Evolutionary conservation across 192 early-diverging fungal species (phyloP).

Genomic region (Coemansia sp.): DNA sequence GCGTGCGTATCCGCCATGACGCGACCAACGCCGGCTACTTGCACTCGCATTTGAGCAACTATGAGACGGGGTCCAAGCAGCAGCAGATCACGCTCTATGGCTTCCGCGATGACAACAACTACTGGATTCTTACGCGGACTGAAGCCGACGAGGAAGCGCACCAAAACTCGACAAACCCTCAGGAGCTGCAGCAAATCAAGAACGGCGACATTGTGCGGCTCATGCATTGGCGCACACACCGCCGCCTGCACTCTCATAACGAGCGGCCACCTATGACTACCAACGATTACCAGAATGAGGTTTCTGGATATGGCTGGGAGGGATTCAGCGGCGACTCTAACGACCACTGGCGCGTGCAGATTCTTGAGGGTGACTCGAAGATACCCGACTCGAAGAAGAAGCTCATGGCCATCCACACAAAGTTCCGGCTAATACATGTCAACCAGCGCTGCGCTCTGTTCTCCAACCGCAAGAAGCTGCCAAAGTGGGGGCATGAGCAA

Average conservation of each 20-base stretch:
- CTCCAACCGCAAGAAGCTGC: slow-evolving; percentile 79
- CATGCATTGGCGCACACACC: slow-evolving; percentile 63
- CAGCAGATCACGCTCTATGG: slow-evolving; percentile 84
- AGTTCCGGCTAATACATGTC: slow-evolving; percentile 77
- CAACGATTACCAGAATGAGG: slow-evolving; percentile 72
- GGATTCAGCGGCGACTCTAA: slow-evolving; percentile 86
- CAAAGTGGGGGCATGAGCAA: slow-evolving; percentile 94
- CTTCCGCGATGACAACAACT: slow-evolving; percentile 86
- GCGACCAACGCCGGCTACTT: slow-evolving; percentile 57
- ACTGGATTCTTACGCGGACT: slow-evolving; percentile 65
- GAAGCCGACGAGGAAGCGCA: slow-evolving; percentile 11
- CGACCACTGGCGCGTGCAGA: slow-evolving; percentile 86
- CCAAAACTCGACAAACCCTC: slow-evolving; percentile 23
- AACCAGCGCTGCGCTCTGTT: slow-evolving; percentile 79
- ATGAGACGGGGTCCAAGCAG: slow-evolving; percentile 71
- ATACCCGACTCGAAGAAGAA: slow-evolving; percentile 50
- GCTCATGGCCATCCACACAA: slow-evolving; percentile 65
- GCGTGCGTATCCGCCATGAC: slow-evolving; percentile 46
- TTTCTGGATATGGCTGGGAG: slow-evolving; percentile 71
- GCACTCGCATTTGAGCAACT: slow-evolving; percentile 67
- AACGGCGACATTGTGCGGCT: slow-evolving; percentile 77
- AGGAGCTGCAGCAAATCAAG: slow-evolving; percentile 59
- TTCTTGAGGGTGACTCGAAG: slow-evolving; percentile 59
- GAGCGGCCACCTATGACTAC: slow-evolving; percentile 67
- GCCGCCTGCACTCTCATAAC: slow-evolving; percentile 77